Percentiles rank a stretch among this genome's conserved stretches.
These are phyloP conservation scores for Mycena filopes DNA, from an alignment of 768 basidiomycete species.

Conservation along the genomic window DNA sequence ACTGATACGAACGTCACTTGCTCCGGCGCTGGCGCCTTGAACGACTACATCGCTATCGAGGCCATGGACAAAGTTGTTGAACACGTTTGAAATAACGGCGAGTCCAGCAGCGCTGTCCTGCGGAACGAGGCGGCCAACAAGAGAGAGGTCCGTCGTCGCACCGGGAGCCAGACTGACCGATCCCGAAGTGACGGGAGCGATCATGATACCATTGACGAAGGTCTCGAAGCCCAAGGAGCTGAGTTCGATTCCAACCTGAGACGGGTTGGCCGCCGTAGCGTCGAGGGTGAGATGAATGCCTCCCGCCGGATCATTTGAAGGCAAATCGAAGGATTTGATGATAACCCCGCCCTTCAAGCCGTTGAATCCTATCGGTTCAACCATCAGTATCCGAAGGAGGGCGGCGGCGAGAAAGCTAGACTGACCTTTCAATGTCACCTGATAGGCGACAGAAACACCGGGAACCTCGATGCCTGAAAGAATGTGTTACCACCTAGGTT, in stretches of 20 bases:
- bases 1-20: constrained; percentile 57
- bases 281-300: constrained; percentile 76
- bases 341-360: constrained; percentile 69
- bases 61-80: constrained; percentile 79
- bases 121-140: constrained; percentile 73
- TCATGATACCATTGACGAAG: constrained; percentile 60
- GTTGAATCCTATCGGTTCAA: constrained; percentile 58
- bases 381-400: neutral
- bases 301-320: constrained; percentile 74
- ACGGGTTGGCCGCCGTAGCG: constrained; percentile 71
- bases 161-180: constrained; percentile 65
- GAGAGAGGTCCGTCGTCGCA: constrained; percentile 60
- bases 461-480: constrained; percentile 64
- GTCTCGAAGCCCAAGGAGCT: constrained; percentile 71
- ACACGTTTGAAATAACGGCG: constrained; percentile 67
- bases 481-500: constrained; percentile 8
- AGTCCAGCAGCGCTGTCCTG: constrained; percentile 65
- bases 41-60: constrained; percentile 69
- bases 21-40: constrained; percentile 67
- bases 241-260: constrained; percentile 78
- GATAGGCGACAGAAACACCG: constrained; percentile 64
- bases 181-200: constrained; percentile 65
- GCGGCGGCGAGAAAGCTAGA: neutral
- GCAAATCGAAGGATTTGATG: constrained; percentile 76
- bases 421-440: constrained; percentile 65